Evolutionary conservation across 1,139 yeast species (phyloP).

Genomic region (Debaryomyces psychrophilus): DNA sequence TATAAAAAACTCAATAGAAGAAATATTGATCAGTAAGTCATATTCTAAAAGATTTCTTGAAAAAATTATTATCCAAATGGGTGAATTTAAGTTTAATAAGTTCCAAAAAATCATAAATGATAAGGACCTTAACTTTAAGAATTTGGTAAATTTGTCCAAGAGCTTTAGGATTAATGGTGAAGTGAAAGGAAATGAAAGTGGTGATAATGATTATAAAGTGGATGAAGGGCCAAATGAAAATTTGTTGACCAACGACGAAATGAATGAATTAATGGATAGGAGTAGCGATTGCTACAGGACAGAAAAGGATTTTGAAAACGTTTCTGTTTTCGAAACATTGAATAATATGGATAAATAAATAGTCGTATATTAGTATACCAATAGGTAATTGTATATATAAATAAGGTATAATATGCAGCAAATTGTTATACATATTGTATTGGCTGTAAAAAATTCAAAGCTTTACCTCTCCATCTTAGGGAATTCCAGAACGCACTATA

Average conservation of each 20-base stretch:
- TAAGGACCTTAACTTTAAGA: constrained; percentile 25
- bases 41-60: constrained; percentile 80
- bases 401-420: neutral
- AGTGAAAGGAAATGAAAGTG: constrained; percentile 14
- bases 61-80: constrained; percentile 80
- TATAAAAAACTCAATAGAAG: constrained; percentile 79
- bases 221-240: constrained; percentile 11
- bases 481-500: constrained; percentile 80
- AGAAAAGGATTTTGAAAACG: constrained; percentile 36
- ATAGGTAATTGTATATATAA: neutral
- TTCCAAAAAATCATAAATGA: constrained; percentile 23
- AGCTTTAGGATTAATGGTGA: constrained; percentile 18
- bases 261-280: constrained; percentile 59
- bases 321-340: constrained; percentile 57
- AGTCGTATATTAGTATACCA: neutral
- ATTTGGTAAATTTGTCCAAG: constrained; percentile 36
- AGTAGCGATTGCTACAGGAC: constrained; percentile 46
- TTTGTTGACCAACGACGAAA: constrained; percentile 40
- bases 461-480: constrained; percentile 60
- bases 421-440: neutral
- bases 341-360: constrained; percentile 36
- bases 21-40: constrained; percentile 74
- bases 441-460: constrained; percentile 16
- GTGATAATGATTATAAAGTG: constrained; percentile 7
- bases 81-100: constrained; percentile 65